Percentiles rank a stretch among this genome's conserved stretches.
Evolutionary conservation across 768 basidiomycete species (phyloP).

Genomic region (Roridomyces roridus): DNA sequence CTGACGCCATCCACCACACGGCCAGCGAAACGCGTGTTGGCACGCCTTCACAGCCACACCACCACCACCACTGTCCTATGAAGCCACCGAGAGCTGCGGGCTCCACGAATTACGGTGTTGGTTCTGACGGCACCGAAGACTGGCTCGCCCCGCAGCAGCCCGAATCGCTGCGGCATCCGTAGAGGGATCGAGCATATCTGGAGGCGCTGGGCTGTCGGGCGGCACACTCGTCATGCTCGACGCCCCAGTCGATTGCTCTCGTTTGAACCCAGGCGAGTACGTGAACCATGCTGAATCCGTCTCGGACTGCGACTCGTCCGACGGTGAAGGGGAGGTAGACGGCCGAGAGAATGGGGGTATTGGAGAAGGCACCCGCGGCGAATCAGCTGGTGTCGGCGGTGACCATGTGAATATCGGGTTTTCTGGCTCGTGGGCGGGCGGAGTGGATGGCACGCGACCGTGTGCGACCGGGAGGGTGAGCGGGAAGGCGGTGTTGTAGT

Average conservation of each 20-base stretch:
- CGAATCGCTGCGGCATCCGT: slow-evolving; percentile 52
- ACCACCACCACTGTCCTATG: not conserved
- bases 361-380: slow-evolving; percentile 5
- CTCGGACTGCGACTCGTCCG: slow-evolving; percentile 6
- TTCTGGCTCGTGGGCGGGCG: not conserved
- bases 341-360: slow-evolving; percentile 12
- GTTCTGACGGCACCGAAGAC: slow-evolving; percentile 23
- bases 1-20: not conserved
- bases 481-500: slow-evolving; percentile 43
- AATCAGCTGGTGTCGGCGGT: slow-evolving; percentile 15
- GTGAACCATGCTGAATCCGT: slow-evolving; percentile 8
- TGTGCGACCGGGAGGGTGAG: slow-evolving; percentile 41
- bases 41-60: not conserved
- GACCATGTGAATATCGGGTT: not conserved
- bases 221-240: slow-evolving; percentile 24
- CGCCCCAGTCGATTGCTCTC: slow-evolving; percentile 4
- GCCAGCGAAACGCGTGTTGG: not conserved
- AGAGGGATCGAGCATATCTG: not conserved
- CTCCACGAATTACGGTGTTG: slow-evolving; percentile 27
- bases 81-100: slow-evolving; percentile 11
- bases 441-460: slow-evolving; percentile 8
- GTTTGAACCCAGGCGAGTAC: slow-evolving; percentile 7
- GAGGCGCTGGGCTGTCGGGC: slow-evolving; percentile 5
- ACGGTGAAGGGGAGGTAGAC: slow-evolving; percentile 4
- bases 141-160: slow-evolving; percentile 57